Percentiles rank a stretch among this genome's conserved stretches.
phyloP scores from a whole-genome alignment of 768 basidiomycete genomes.

The Tricholoma sp. region DNA sequence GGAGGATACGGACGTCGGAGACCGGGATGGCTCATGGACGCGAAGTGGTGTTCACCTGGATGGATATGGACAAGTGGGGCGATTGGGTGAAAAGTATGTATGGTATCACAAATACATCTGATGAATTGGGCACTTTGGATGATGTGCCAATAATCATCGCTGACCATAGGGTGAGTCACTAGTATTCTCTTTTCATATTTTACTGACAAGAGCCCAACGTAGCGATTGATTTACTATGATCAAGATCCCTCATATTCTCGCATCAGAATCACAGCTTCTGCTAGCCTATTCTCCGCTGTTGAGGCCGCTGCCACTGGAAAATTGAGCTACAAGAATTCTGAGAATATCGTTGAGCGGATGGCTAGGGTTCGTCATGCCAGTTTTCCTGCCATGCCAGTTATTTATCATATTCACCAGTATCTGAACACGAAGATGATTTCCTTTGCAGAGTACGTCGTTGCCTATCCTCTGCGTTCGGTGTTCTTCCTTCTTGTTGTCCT shows the following conservation, averaged over 20 bases:
- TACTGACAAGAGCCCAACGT: neutral
- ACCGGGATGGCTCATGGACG: conserved; percentile 36
- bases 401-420: conserved; percentile 22
- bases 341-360: conserved; percentile 61
- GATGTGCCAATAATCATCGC: conserved; percentile 61
- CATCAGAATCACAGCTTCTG: conserved; percentile 49
- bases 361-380: conserved; percentile 43
- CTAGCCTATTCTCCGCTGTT: conserved; percentile 61
- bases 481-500: conserved; percentile 25
- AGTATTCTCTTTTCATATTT: neutral
- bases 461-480: conserved; percentile 29
- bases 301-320: conserved; percentile 56
- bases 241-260: conserved; percentile 47
- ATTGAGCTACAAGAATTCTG: conserved; percentile 55
- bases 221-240: conserved; percentile 78
- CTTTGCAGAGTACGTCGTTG: conserved; percentile 31
- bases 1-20: conserved; percentile 44
- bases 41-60: conserved; percentile 82
- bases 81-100: conserved; percentile 94
- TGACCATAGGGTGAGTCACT: conserved; percentile 63
- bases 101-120: conserved; percentile 40
- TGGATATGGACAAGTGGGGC: conserved; percentile 80
- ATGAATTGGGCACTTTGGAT: conserved; percentile 25
- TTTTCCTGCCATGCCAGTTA: neutral
- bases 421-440: conserved; percentile 36